A percentile compares a stretch with the other conserved stretches of the same genome.
Conservation (phyloP, 345 rosid genomes). For the Boechera stricta region DNA sequence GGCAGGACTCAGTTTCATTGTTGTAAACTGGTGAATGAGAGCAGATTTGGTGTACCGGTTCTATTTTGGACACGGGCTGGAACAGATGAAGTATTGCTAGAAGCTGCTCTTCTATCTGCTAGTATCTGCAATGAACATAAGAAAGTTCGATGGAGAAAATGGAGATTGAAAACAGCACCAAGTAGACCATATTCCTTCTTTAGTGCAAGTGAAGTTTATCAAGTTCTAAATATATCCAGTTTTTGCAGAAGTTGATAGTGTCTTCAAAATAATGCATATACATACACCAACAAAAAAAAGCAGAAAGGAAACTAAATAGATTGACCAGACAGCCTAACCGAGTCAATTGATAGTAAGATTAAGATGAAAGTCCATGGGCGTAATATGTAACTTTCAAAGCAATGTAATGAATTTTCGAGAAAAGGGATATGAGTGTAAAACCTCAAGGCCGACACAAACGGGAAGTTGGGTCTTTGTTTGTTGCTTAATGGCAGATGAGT, state of each 20-base stretch:
- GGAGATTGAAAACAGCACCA: slow-evolving; percentile 10
- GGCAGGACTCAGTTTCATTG: background rate
- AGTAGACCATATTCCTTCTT: slow-evolving; percentile 13
- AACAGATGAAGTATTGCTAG: slow-evolving; percentile 43
- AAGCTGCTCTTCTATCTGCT: slow-evolving; percentile 43
- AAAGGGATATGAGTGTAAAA: slow-evolving; percentile 29
- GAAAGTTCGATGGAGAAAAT: background rate
- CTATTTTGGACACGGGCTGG: slow-evolving; percentile 53
- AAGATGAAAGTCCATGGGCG: background rate
- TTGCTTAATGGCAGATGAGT: slow-evolving; percentile 48
- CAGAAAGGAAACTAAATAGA: background rate
- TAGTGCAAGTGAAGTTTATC: background rate
- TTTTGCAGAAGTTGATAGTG: slow-evolving; percentile 6
- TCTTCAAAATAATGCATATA: background rate
- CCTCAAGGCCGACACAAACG: slow-evolving; percentile 70
- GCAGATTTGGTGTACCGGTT: slow-evolving; percentile 44
- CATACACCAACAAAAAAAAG: slow-evolving; percentile 12
- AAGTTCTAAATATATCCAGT: background rate
- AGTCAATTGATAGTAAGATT: background rate
- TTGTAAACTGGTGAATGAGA: slow-evolving; percentile 1
- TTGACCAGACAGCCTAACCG: slow-evolving; percentile 7
- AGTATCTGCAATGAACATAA: slow-evolving; percentile 37
- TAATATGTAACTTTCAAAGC: background rate
- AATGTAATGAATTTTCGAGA: background rate
- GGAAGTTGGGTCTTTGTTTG: slow-evolving; percentile 55